Evolutionary conservation across 2,329 filamentous ascomycete species (phyloP).

Genomic region (Fusarium anthophilum): DNA sequence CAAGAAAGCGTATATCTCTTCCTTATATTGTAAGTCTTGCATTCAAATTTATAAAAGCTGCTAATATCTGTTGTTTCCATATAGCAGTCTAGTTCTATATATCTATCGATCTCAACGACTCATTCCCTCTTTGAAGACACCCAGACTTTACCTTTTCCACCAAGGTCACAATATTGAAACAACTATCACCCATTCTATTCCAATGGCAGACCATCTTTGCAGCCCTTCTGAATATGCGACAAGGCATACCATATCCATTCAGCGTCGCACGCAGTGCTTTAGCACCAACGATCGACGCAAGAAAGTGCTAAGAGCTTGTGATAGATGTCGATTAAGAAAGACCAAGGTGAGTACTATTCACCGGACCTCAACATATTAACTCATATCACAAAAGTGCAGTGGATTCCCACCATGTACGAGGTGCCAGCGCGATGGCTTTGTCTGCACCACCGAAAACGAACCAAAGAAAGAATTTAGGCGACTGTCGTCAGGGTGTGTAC

Average conservation of each 20-base stretch:
- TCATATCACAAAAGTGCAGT: background rate
- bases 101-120: background rate
- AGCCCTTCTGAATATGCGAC: background rate
- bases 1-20: background rate
- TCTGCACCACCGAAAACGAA: background rate
- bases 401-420: background rate
- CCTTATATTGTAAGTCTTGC: accelerated
- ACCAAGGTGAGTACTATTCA: background rate
- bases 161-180: background rate
- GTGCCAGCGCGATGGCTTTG: background rate
- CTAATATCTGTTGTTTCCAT: too few relatives aligned
- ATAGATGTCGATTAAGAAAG: background rate
- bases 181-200: accelerated
- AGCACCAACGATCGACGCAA: background rate
- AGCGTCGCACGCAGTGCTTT: background rate
- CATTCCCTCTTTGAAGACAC: background rate
- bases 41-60: accelerated
- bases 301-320: background rate
- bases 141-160: background rate
- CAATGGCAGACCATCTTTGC: background rate
- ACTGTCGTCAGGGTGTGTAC: background rate
- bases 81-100: accelerated
- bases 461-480: background rate
- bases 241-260: too few relatives aligned
- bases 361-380: accelerated